These are phyloP conservation scores for Paraurostyla sp. DNA, from an alignment of 73 alveolate genomes.

Conservation along the genomic window DNA sequence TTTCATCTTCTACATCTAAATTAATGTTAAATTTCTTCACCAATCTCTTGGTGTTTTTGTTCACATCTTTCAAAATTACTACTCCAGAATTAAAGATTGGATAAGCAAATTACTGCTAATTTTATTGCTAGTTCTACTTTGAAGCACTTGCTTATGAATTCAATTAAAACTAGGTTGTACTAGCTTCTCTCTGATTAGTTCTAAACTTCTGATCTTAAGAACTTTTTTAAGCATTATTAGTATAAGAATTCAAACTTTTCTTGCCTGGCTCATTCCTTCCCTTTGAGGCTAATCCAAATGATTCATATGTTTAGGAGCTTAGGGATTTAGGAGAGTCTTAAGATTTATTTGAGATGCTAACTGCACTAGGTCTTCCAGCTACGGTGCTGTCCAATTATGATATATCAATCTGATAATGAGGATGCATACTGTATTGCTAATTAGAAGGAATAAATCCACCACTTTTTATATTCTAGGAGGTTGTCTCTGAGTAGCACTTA, in stretches of 20 bases:
- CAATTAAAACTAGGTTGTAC: no score
- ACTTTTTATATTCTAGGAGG: background rate
- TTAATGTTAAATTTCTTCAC: slow-evolving; percentile 17
- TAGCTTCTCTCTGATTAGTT: no score
- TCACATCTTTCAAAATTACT: background rate
- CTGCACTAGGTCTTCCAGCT: slow-evolving; percentile 23
- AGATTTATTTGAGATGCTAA: slow-evolving; percentile 27
- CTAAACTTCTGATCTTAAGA: no score
- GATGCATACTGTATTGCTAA: background rate
- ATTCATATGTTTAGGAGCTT: slow-evolving; percentile 2
- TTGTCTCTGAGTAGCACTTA: slow-evolving; percentile 27
- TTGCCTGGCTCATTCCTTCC: slow-evolving; percentile 4
- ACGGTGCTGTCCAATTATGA: no score
- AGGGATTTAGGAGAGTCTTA: slow-evolving; percentile 21
- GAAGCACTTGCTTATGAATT: no score
- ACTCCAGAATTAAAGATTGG: slow-evolving; percentile 10
- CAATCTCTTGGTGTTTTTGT: slow-evolving; percentile 6
- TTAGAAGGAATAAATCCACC: slow-evolving; percentile 33
- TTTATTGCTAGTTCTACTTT: no score
- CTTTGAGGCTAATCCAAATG: background rate
- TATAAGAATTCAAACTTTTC: background rate
- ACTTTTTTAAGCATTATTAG: background rate
- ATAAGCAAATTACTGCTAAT: slow-evolving; percentile 13
- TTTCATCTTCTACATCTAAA: slow-evolving; percentile 13
- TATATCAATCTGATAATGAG: no score